A percentile compares a stretch with the other conserved stretches of the same genome.
These are phyloP conservation scores for Cinnamomum micranthum DNA, from an alignment of 164 flowering plant genomes.

Conservation along the genomic window DNA sequence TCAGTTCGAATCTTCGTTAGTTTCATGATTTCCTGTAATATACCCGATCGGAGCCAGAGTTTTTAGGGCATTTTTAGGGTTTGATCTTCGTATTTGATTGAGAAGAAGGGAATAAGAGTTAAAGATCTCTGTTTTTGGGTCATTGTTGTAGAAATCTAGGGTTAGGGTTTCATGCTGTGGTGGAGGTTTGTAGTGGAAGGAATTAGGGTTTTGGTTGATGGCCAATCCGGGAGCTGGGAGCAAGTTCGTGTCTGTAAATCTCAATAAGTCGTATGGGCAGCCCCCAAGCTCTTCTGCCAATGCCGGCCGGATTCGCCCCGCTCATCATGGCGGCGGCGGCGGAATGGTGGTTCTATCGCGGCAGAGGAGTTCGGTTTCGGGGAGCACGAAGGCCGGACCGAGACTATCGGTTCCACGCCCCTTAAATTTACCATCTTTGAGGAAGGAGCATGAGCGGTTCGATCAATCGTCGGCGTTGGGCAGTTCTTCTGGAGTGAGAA, in stretches of 20 bases:
- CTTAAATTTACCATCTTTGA: conserved; percentile 88
- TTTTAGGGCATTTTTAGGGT: conserved; percentile 13
- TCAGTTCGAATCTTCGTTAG: not conserved
- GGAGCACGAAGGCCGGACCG: conserved; percentile 52
- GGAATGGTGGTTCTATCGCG: conserved; percentile 89
- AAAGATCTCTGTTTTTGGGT: too few relatives aligned
- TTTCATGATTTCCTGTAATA: not conserved
- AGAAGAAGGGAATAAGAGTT: too few relatives aligned
- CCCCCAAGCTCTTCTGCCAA: conserved; percentile 16
- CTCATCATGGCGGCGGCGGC: conserved; percentile 37
- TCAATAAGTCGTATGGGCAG: conserved; percentile 90
- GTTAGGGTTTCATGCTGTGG: conserved; percentile 50
- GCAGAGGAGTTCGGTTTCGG: conserved; percentile 38
- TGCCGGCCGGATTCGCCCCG: conserved; percentile 22
- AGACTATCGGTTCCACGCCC: conserved; percentile 98
- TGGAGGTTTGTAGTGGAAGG: conserved; percentile 19
- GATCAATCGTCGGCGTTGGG: conserved; percentile 46
- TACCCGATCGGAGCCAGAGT: conserved; percentile 13
- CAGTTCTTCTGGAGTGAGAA: conserved; percentile 44
- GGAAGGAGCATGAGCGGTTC: conserved; percentile 83
- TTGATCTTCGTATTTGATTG: not conserved
- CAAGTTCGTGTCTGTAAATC: conserved; percentile 85
- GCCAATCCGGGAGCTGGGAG: conserved; percentile 69
- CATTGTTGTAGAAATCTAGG: conserved; percentile 5
- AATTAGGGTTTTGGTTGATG: conserved; percentile 37